A percentile compares a stretch with the other conserved stretches of the same genome.
These are phyloP conservation scores for Poa pratensis DNA, from an alignment of 176 grass and related monocot species.

Conservation along the genomic window DNA sequence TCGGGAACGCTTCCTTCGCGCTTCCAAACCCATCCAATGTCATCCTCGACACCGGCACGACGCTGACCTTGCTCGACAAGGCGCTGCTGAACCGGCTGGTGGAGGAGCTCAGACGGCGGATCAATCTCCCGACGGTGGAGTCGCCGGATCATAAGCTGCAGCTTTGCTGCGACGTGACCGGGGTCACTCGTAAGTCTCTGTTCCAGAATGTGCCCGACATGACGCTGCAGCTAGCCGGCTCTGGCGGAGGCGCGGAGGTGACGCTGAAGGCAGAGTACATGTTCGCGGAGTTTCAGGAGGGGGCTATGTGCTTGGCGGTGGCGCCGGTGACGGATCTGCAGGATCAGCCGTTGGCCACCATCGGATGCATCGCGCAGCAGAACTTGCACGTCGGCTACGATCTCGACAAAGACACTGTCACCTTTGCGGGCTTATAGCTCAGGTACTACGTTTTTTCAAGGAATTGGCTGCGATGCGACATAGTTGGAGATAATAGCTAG, in stretches of 20 bases:
- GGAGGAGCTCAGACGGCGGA: slow-evolving; percentile 25
- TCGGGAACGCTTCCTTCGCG: slow-evolving; percentile 17
- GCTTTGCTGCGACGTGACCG: slow-evolving; percentile 53
- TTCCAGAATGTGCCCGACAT: slow-evolving; percentile 39
- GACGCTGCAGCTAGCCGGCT: slow-evolving; percentile 43
- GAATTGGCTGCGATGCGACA: too few relatives aligned
- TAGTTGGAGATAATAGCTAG: too few relatives aligned
- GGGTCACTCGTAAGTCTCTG: not conserved
- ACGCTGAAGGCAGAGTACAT: slow-evolving; percentile 46
- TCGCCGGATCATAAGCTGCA: slow-evolving; percentile 40
- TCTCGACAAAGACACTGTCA: slow-evolving; percentile 50
- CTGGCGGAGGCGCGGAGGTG: slow-evolving; percentile 6
- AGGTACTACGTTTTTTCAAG: too few relatives aligned
- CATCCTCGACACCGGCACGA: slow-evolving; percentile 69
- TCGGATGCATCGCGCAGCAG: slow-evolving; percentile 67
- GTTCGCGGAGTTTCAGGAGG: slow-evolving; percentile 23
- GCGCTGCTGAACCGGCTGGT: slow-evolving; percentile 23
- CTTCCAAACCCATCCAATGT: not conserved
- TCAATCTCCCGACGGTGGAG: slow-evolving; percentile 29
- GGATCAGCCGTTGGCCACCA: slow-evolving; percentile 30
- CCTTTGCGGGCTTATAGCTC: too few relatives aligned
- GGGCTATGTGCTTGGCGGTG: slow-evolving; percentile 47
- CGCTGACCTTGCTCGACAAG: slow-evolving; percentile 46
- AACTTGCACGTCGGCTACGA: slow-evolving; percentile 67
- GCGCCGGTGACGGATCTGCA: not conserved